A percentile compares a stretch with the other conserved stretches of the same genome.
Evolutionary conservation across 2,329 filamentous ascomycete genomes (phyloP).

Genomic region (Pestalotiopsis fici): DNA sequence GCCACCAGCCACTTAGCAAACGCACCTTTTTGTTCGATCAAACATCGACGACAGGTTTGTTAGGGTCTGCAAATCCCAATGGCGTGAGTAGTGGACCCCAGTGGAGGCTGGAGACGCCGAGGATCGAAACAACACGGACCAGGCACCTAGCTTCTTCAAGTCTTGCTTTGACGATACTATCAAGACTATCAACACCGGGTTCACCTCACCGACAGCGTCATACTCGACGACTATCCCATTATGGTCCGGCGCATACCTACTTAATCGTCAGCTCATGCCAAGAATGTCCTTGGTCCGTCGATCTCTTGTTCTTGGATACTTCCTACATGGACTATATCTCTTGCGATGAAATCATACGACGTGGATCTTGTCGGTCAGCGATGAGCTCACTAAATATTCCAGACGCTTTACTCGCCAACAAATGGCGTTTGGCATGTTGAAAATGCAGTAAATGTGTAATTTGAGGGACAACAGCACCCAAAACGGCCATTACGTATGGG

Average conservation of each 20-base stretch:
- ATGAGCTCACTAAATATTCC: not conserved
- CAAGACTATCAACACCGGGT: not conserved
- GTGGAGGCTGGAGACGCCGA: conserved; percentile 4
- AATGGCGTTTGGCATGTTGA: not conserved
- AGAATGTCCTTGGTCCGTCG: not conserved
- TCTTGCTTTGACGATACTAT: not conserved
- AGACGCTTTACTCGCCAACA: not conserved
- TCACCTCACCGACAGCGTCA: not conserved
- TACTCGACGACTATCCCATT: not conserved
- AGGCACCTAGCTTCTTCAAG: conserved; percentile 1
- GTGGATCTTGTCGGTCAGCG: not conserved
- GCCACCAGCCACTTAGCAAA: no score
- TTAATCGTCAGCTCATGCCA: not conserved
- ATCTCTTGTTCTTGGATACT: not conserved
- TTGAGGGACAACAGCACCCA: no score
- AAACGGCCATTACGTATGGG: no score
- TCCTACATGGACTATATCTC: not conserved
- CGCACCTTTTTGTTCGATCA: not conserved
- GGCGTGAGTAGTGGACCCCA: not conserved
- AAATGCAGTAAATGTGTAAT: not conserved
- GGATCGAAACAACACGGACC: conserved; percentile 1
- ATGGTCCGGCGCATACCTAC: not conserved
- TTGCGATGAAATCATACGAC: not conserved
- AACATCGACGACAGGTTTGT: not conserved
- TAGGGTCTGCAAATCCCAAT: not conserved